phyloP scores from a whole-genome alignment of 176 grass and related monocot genomes.

The Lolium multiflorum region DNA sequence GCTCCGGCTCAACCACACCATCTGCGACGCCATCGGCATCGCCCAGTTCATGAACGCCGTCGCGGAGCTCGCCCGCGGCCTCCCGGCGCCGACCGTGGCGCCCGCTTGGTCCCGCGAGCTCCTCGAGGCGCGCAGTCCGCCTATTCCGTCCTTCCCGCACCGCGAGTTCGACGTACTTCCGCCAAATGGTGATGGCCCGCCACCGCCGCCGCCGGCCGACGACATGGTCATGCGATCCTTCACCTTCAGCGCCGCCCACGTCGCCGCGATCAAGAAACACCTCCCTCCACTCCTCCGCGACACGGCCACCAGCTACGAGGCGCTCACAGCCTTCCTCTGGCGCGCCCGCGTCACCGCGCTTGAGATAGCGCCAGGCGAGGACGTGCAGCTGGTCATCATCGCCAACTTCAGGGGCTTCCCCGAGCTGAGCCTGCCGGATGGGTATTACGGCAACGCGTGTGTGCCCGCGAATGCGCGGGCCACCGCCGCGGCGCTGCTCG shows the following conservation, averaged over 20 bases:
- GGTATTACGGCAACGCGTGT: conserved; percentile 63
- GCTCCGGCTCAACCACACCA: conserved; percentile 51
- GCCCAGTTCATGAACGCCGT: conserved; percentile 51
- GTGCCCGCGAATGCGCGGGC: not conserved
- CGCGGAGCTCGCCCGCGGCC: conserved; percentile 42
- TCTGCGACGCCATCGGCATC: conserved; percentile 52
- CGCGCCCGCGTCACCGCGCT: conserved; percentile 40
- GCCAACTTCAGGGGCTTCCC: not conserved
- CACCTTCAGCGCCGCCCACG: not conserved
- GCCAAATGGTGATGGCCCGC: too few relatives aligned
- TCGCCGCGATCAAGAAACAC: conserved; percentile 3
- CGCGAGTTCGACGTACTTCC: conserved; percentile 35
- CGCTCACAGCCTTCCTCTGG: conserved; percentile 45
- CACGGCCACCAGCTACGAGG: conserved; percentile 42
- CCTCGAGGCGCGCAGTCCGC: conserved; percentile 42
- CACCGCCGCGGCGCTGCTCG: not conserved
- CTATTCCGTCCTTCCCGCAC: conserved; percentile 42
- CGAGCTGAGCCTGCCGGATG: conserved; percentile 27
- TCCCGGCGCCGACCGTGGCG: not conserved
- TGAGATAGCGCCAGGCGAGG: not conserved
- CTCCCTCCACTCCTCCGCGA: not conserved
- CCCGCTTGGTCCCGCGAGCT: conserved; percentile 61
- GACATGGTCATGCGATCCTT: conserved; percentile 36
- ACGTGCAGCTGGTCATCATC: not conserved
- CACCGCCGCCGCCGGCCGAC: not conserved